Evolutionary conservation across 352 stramenopile species (phyloP), one percentile per base, ranked within the genome.

Genomic region (Phytopythium vexans): DNA sequence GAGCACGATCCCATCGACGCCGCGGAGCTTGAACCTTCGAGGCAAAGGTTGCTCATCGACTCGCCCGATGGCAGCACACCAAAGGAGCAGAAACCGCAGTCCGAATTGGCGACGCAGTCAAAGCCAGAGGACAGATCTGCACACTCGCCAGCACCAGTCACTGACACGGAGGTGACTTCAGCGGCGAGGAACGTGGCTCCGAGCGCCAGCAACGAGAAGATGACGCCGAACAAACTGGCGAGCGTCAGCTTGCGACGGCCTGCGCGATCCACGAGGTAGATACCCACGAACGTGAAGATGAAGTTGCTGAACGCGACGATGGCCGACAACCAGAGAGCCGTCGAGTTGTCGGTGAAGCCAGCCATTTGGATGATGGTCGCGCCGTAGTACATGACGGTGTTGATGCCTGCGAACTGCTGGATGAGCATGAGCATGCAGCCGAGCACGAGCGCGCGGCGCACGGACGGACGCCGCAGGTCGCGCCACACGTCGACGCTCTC

Each of bases 381-480:
- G 32, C 82, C 82, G 52, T 92, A 94, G 56, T 93, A 95, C 83
- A 95, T 94, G 56, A 91, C 82, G 0, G 81, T 94, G 56, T 94
- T 94, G 64, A 94, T 92, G 15, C 83, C 81, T 35, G 76, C 90
- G 53, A 93, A 62, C 51, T 92, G 83, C 51, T 86, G 74, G 16
- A 88, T 60, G n/a, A 65, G 69, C 56, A 87, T 72, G 11, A 89
- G 54, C 8, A 73, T 63, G 36, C 82, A 93, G 33, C 82, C 82
- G 8, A 92, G 49, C 5, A 77, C 54, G 6, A 88, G 63, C 2
- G 77, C 73, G 1, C 72, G 70, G 8, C 62, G 56, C 1, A 91
- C 66, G 1, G 66, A 62, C 1, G 66, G 61, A n/a, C n/a, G n/a
- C n/a, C n/a, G n/a, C n/a, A n/a, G n/a, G n/a, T n/a, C n/a, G n/a